These are phyloP conservation scores for Paulownia fortunei DNA, from an alignment of 257 asterid species.

Conservation along the genomic window DNA sequence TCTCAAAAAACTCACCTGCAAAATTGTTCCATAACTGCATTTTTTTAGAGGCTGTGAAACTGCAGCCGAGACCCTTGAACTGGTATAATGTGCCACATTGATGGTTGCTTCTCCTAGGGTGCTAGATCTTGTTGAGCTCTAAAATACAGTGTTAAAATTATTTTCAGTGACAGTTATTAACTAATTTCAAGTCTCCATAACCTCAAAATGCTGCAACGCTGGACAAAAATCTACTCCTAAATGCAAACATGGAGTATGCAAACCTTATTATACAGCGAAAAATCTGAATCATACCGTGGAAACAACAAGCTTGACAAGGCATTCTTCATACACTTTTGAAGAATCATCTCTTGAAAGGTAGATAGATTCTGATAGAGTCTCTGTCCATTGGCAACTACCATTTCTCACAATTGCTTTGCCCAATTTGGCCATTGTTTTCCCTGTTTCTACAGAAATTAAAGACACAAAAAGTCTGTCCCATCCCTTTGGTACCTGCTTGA, in stretches of 20 bases:
- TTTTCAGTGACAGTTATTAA: background rate
- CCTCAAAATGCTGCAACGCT: background rate
- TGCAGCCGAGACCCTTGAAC: slow-evolving; percentile 59
- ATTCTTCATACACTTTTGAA: slow-evolving; percentile 63
- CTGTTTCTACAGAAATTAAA: slow-evolving; percentile 66
- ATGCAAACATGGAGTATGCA: no score
- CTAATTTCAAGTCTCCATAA: slow-evolving; percentile 17
- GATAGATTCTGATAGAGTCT: slow-evolving; percentile 70
- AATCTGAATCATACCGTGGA: slow-evolving; percentile 56
- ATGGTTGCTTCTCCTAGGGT: slow-evolving; percentile 79
- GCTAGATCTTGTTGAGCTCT: slow-evolving; percentile 83
- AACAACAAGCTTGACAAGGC: slow-evolving; percentile 67
- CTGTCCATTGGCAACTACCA: slow-evolving; percentile 86
- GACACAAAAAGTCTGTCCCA: slow-evolving; percentile 84
- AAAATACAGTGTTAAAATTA: slow-evolving; percentile 13
- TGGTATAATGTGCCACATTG: slow-evolving; percentile 55
- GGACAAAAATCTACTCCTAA: background rate
- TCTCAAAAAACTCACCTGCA: slow-evolving; percentile 57
- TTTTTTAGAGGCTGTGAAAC: slow-evolving; percentile 72
- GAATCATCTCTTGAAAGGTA: slow-evolving; percentile 59
- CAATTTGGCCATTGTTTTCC: slow-evolving; percentile 68
- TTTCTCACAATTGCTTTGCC: slow-evolving; percentile 71
- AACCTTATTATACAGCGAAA: no score
- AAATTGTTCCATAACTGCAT: slow-evolving; percentile 71
- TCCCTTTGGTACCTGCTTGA: slow-evolving; percentile 88